Percentiles rank a stretch among this genome's conserved stretches.
These are phyloP conservation scores for Beauveria sp. DNA, from an alignment of 2,329 filamentous ascomycete species.

Conservation along the genomic window DNA sequence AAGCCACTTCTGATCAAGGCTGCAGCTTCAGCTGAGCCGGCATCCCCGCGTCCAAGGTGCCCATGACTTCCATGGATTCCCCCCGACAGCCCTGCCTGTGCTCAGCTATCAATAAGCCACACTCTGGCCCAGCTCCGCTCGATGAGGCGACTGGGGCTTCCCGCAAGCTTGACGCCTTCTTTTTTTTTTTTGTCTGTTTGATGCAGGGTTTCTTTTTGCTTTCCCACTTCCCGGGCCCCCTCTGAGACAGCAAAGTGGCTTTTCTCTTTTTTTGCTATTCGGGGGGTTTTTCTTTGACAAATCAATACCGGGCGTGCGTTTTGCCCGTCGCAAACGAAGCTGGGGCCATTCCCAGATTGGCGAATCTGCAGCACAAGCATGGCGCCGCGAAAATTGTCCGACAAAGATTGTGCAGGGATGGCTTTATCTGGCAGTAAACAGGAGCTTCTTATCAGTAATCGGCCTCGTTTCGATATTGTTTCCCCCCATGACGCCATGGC, in stretches of 20 bases:
- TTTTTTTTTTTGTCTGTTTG: not conserved
- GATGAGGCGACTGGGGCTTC: not conserved
- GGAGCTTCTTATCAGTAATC: no score
- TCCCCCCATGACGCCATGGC: not conserved
- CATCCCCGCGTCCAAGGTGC: not conserved
- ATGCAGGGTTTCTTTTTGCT: no score
- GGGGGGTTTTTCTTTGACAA: not conserved
- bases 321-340: not conserved
- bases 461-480: not conserved
- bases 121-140: not conserved
- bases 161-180: conserved; percentile 6
- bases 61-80: not conserved
- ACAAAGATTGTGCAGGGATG: not conserved
- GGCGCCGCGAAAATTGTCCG: not conserved
- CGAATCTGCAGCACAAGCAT: not conserved
- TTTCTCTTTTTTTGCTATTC: not conserved
- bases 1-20: not conserved
- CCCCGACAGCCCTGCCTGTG: conserved; percentile 1
- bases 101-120: conserved; percentile 5
- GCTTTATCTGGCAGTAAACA: no score
- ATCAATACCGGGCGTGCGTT: not conserved
- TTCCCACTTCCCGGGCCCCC: not conserved
- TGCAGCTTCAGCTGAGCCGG: conserved; percentile 5
- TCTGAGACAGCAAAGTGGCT: not conserved
- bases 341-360: not conserved